Base-by-base conservation (phyloP, 352 stramenopile genomes). In the Globisporangium cystogenes region DNA sequence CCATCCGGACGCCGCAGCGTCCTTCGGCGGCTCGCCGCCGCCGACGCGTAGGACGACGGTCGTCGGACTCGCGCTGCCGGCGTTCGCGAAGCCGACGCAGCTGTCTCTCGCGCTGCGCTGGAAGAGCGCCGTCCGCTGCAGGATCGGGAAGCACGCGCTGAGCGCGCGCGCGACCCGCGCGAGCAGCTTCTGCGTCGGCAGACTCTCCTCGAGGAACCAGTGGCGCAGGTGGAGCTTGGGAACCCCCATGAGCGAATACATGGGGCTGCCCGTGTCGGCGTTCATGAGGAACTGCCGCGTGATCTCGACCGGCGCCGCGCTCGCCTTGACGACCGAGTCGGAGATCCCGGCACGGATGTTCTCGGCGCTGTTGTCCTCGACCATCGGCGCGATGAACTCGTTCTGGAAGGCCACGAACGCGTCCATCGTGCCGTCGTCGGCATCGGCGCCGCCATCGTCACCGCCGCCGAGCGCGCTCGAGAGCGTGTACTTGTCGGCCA, bases 401-500 rank as follows among this genome's bases (percentile, higher is more conserved):
- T 45, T 59, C 26, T 82, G 69, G 47, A 86, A 86, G 8, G 29
- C 29, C 6, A 70, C 27, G 44, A 86, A 86, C 27, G 59, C 55
- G 18, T 76, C 65, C 36, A 71, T 51, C 5, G 74, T 81, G 4
- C 47, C 49, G 37, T 59, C 49, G 0, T 4, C 37, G 4, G 4
- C 20, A 29, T 31, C 21, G 1, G n/a, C 35, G 27, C 20, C 24
- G 18, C 10, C 7, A 7, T 16, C 11, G 40, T 15, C 36, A 7
- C 20, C 18, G 24, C 29, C 21, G 7, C 18, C 45, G 14, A 87
- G 51, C 21, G 73, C 76, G 7, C 39, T 76, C 10, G 70, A 60
- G 24, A 87, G 60, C 20, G 73, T 85, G 56, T 87, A 87, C 15
- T 67, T 59, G 33, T 83, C 70, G 0, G 71, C 76, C 60, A 70